Percentiles rank a stretch among this genome's conserved stretches.
These are phyloP conservation scores for Fusarium bulbicola DNA, from an alignment of 2,329 filamentous ascomycete species.

Conservation along the genomic window DNA sequence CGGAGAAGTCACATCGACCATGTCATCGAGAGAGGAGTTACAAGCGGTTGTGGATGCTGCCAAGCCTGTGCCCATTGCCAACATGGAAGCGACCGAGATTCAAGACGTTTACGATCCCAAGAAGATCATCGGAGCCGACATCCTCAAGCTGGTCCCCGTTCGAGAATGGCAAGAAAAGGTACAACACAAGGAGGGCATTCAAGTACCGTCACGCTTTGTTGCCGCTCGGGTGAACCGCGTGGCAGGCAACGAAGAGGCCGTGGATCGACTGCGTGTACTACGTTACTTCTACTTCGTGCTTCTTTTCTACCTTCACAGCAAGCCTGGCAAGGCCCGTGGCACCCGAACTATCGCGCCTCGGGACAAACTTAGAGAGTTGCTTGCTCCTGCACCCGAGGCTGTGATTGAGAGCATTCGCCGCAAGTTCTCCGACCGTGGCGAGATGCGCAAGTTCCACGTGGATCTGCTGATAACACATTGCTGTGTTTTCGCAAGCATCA, in stretches of 20 bases:
- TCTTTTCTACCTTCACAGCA: constrained; percentile 60
- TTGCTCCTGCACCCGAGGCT: constrained; percentile 66
- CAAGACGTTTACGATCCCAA: constrained; percentile 78
- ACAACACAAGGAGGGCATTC: constrained; percentile 65
- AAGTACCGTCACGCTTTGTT: constrained; percentile 70
- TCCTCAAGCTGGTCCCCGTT: constrained; percentile 73
- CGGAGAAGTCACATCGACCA: constrained; percentile 67
- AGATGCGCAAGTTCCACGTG: constrained; percentile 75
- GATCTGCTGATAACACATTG: constrained; percentile 79
- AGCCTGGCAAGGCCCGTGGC: constrained; percentile 57
- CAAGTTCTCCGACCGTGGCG: constrained; percentile 71
- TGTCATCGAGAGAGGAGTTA: constrained; percentile 73
- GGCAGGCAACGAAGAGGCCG: constrained; percentile 62
- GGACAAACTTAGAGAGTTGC: constrained; percentile 67
- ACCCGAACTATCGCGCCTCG: constrained; percentile 64
- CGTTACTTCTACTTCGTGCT: constrained; percentile 69
- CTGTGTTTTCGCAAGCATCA: constrained; percentile 73
- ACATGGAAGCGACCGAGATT: constrained; percentile 71
- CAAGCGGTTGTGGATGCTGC: constrained; percentile 71
- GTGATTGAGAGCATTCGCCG: constrained; percentile 74
- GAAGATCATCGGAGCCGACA: constrained; percentile 71
- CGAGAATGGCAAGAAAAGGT: constrained; percentile 78
- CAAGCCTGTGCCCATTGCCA: constrained; percentile 78
- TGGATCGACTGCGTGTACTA: constrained; percentile 64
- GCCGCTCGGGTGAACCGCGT: constrained; percentile 67